Conservation (phyloP, 108 stramenopile genomes). For the Fistulifera solaris region DNA sequence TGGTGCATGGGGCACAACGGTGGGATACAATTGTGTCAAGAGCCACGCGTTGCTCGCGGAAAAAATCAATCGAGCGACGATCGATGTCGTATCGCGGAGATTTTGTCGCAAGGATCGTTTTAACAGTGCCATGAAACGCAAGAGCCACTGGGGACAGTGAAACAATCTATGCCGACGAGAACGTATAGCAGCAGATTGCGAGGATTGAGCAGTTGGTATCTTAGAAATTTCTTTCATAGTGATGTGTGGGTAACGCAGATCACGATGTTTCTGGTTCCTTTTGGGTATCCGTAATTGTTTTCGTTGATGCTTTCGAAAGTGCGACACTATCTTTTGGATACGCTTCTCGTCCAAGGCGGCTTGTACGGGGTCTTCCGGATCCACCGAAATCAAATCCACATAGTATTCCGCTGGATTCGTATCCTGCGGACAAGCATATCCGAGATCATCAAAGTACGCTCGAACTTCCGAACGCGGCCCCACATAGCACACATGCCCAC, state of each 20-base stretch:
- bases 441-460: constrained; percentile 51
- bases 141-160: constrained; percentile 4
- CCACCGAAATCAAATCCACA: constrained; percentile 70
- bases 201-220: no score
- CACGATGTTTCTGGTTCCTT: neutral
- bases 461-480: constrained; percentile 37
- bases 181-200: neutral
- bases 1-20: constrained; percentile 34
- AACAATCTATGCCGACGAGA: neutral
- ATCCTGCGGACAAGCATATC: constrained; percentile 51
- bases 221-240: neutral
- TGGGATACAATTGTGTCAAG: constrained; percentile 55
- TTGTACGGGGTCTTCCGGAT: constrained; percentile 50
- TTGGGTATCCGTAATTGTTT: neutral
- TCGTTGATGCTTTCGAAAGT: constrained; percentile 19
- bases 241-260: neutral
- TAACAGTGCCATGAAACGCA: constrained; percentile 49
- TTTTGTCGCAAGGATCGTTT: constrained; percentile 73
- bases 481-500: constrained; percentile 60
- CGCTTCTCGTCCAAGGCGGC: constrained; percentile 35
- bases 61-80: constrained; percentile 40
- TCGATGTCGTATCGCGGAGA: constrained; percentile 42
- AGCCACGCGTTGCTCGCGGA: constrained; percentile 47
- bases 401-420: constrained; percentile 84
- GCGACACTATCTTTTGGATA: constrained; percentile 30